phyloP scores from a whole-genome alignment of 202 grass and related monocot species.

The Panicum hallii region DNA sequence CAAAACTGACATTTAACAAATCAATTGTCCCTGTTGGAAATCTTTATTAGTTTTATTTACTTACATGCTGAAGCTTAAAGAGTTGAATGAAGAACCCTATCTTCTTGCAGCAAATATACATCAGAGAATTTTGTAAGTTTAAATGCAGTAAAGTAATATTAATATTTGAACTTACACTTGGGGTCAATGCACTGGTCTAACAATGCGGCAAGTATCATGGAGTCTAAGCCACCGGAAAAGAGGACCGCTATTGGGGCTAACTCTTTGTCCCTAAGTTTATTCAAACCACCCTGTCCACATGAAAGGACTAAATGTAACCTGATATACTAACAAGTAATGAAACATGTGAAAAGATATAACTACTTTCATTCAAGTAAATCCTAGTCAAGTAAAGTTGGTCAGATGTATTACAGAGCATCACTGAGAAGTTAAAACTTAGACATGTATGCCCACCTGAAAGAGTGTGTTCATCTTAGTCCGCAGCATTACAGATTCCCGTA shows the following conservation, averaged over 20 bases:
- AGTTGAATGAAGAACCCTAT: background rate
- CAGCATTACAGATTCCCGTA: slow-evolving; percentile 83
- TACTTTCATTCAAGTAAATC: slow-evolving; percentile 17
- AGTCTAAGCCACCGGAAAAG: slow-evolving; percentile 95
- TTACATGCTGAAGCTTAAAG: background rate
- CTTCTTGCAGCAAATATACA: slow-evolving; percentile 17
- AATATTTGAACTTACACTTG: slow-evolving; percentile 69
- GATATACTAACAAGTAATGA: slow-evolving; percentile 26
- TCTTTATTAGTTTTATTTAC: slow-evolving; percentile 38
- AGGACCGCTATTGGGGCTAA: slow-evolving; percentile 83
- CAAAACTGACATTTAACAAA: slow-evolving; percentile 99
- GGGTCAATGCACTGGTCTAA: slow-evolving; percentile 76
- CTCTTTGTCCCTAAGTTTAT: slow-evolving; percentile 48
- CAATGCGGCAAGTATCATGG: slow-evolving; percentile 92
- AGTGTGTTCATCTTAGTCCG: slow-evolving; percentile 66
- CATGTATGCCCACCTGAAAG: slow-evolving; percentile 50
- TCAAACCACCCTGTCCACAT: slow-evolving; percentile 55
- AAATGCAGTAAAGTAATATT: slow-evolving; percentile 8
- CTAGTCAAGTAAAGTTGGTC: background rate
- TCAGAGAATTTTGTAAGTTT: background rate
- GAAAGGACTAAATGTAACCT: slow-evolving; percentile 35
- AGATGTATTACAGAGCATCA: background rate
- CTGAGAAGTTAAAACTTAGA: slow-evolving; percentile 13
- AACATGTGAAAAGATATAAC: slow-evolving; percentile 16
- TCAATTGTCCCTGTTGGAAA: slow-evolving; percentile 77